Evolutionary conservation across 2,329 filamentous ascomycete species (phyloP).

Genomic region (Leptographium flavum): DNA sequence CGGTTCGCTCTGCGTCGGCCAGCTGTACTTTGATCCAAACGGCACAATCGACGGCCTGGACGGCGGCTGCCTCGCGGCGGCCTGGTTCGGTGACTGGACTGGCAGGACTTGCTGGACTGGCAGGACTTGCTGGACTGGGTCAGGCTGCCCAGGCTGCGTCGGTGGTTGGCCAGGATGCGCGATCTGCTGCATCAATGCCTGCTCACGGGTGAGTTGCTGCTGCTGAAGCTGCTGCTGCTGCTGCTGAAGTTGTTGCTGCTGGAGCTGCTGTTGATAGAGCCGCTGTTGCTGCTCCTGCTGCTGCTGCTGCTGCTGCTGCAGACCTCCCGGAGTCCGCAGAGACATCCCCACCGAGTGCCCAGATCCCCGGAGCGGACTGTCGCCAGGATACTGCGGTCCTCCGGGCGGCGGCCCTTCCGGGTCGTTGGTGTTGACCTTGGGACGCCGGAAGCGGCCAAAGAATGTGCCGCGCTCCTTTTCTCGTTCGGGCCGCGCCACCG

Average conservation of each 20-base stretch:
- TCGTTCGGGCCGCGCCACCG: slow-evolving; percentile 8
- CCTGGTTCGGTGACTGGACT: background rate
- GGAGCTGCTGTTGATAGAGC: too few species aligned
- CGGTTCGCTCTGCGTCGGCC: background rate
- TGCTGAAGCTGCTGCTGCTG: background rate
- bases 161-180: too few species aligned
- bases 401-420: slow-evolving; percentile 13
- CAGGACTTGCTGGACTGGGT: too few species aligned
- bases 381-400: slow-evolving; percentile 12
- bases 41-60: background rate
- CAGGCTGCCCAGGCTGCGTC: too few species aligned
- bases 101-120: slow-evolving; percentile 5
- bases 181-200: slow-evolving; percentile 8
- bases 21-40: background rate
- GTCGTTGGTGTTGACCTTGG: slow-evolving; percentile 5
- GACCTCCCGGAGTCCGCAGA: too few species aligned
- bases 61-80: background rate
- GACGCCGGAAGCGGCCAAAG: slow-evolving; percentile 7
- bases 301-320: background rate
- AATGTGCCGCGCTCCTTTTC: slow-evolving; percentile 14
- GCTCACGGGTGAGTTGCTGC: background rate
- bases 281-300: background rate
- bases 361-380: background rate
- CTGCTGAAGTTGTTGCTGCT: background rate
- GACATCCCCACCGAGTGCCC: background rate